These are phyloP conservation scores for Capniomyces stellatus DNA, from an alignment of 371 early-diverging fungal species.

Conservation along the genomic window DNA sequence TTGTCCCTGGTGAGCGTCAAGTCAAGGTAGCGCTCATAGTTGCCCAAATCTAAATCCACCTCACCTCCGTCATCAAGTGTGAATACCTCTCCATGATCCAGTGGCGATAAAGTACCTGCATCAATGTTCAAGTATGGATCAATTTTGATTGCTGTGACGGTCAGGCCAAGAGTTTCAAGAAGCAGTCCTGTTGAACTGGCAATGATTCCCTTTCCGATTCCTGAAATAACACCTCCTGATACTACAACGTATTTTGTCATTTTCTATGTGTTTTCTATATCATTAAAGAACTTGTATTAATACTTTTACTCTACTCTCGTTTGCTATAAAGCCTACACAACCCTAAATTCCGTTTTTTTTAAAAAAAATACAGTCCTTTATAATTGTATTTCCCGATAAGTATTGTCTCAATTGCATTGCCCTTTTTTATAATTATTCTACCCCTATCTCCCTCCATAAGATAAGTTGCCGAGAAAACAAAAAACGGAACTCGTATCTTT, in stretches of 20 bases:
- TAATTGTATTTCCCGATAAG: too few species aligned
- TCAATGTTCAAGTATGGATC: constrained; percentile 99
- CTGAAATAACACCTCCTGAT: constrained; percentile 97
- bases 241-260: constrained; percentile 90
- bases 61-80: constrained; percentile 99
- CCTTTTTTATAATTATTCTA: too few species aligned
- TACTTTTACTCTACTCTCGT: too few species aligned
- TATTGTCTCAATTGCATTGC: too few species aligned
- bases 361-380: too few species aligned
- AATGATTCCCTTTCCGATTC: constrained; percentile 98
- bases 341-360: too few species aligned
- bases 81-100: constrained; percentile 99
- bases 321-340: too few species aligned
- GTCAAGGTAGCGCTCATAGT: constrained; percentile 97
- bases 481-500: too few species aligned
- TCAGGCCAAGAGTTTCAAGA: constrained; percentile 83
- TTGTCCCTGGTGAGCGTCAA: constrained; percentile 85
- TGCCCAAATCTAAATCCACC: constrained; percentile 97
- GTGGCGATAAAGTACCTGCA: constrained; percentile 92
- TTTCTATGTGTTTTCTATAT: too few species aligned
- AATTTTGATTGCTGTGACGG: constrained; percentile 97
- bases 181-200: constrained; percentile 94
- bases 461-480: too few species aligned
- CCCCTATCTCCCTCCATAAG: too few species aligned
- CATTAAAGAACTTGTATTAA: too few species aligned